These are phyloP conservation scores for Boletus tomentosulus DNA, from an alignment of 768 basidiomycete species.

Conservation along the genomic window DNA sequence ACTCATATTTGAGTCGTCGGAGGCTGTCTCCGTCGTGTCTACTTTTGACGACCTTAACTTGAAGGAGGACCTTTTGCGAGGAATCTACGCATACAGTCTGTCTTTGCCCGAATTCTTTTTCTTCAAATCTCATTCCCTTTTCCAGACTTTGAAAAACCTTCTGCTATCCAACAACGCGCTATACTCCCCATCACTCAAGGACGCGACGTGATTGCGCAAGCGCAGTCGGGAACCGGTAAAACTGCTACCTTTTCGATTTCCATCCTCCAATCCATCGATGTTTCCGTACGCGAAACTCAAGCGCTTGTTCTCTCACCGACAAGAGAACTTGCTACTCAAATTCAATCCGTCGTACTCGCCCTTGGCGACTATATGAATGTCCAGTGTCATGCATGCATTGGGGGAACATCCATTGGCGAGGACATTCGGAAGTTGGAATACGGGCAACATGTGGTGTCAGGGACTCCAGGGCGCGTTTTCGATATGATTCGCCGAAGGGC, in stretches of 20 bases:
- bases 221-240: constrained; percentile 99
- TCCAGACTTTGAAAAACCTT: constrained; percentile 93
- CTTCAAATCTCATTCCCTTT: constrained; percentile 2
- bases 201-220: constrained; percentile 97
- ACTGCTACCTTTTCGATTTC: constrained; percentile 98
- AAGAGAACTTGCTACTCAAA: constrained; percentile 98
- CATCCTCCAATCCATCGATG: constrained; percentile 96
- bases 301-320: constrained; percentile 96
- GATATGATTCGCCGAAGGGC: constrained; percentile 97
- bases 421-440: constrained; percentile 97
- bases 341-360: constrained; percentile 94
- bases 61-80: constrained; percentile 93
- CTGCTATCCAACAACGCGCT: constrained; percentile 97
- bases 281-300: constrained; percentile 90
- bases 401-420: constrained; percentile 95
- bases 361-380: constrained; percentile 99
- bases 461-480: constrained; percentile 96
- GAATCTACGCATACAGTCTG: constrained; percentile 96
- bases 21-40: constrained; percentile 83
- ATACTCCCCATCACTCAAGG: constrained; percentile 95
- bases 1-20: constrained; percentile 94
- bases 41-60: constrained; percentile 88
- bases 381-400: constrained; percentile 97
- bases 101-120: constrained; percentile 7
- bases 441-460: constrained; percentile 95